Conservation (phyloP, 2,329 filamentous ascomycete species). For the Helminthosporium solani region DNA sequence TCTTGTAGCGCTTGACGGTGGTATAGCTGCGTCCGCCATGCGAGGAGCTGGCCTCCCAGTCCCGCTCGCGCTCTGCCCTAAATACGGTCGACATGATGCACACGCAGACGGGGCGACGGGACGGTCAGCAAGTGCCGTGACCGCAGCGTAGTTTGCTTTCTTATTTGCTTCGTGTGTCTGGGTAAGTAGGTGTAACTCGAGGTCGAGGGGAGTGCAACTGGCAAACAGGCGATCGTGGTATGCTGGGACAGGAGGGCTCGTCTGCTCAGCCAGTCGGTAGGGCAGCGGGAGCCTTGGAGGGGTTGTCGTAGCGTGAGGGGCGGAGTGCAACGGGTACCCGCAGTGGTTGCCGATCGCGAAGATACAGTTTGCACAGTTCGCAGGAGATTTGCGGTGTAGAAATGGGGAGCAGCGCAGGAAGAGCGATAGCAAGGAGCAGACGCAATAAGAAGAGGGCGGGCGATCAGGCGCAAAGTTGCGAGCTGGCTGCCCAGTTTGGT, state of each 20-base stretch:
- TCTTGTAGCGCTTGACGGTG: slow-evolving; percentile 61
- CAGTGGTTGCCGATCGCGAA: slow-evolving; percentile 5
- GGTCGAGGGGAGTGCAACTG: not conserved
- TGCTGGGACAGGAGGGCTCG: slow-evolving; percentile 2
- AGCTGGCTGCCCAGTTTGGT: slow-evolving; percentile 16
- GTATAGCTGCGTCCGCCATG: slow-evolving; percentile 49
- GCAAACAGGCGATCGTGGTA: slow-evolving; percentile 6
- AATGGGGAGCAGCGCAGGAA: too few species aligned
- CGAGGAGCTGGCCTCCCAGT: slow-evolving; percentile 44
- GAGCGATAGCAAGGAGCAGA: slow-evolving; percentile 5
- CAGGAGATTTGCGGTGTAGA: slow-evolving; percentile 3
- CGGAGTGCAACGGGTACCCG: slow-evolving; percentile 7
- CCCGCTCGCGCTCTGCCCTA: slow-evolving; percentile 47
- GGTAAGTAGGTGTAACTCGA: not conserved
- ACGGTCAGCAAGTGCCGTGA: not conserved
- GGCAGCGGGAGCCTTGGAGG: not conserved
- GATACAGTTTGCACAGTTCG: slow-evolving; percentile 1
- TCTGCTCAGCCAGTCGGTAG: slow-evolving; percentile 13
- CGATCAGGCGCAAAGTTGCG: slow-evolving; percentile 13
- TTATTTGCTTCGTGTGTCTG: too few species aligned
- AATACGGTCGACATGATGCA: slow-evolving; percentile 49
- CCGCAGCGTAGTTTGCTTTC: not conserved
- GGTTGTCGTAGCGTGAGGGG: slow-evolving; percentile 10
- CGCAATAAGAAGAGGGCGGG: slow-evolving; percentile 7
- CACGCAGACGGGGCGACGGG: not conserved